Percentiles rank a stretch among this genome's conserved stretches.
Conservation (phyloP, 306 rosid genomes). For the Castanospermum australe region DNA sequence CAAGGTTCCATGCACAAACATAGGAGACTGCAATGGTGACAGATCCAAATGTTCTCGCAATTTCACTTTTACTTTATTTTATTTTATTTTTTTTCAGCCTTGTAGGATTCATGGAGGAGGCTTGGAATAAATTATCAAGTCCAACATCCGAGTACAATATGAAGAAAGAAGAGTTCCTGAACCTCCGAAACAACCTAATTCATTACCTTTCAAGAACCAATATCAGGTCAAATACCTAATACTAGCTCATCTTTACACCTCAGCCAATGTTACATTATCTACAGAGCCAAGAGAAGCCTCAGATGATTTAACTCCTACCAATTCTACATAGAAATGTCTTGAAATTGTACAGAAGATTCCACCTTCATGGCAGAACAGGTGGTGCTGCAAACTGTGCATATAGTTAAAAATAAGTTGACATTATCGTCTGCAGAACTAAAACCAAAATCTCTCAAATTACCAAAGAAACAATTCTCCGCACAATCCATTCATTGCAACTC, state of each 20-base stretch:
- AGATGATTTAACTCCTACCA: constrained; percentile 37
- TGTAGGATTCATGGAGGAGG: constrained; percentile 1
- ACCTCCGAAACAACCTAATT: constrained; percentile 47
- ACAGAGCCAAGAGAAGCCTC: constrained; percentile 66
- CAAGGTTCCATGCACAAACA: constrained; percentile 32
- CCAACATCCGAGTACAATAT: constrained; percentile 33
- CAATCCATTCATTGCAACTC: constrained; percentile 28
- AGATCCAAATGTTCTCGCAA: constrained; percentile 19
- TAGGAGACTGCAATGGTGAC: constrained; percentile 3
- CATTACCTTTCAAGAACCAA: constrained; percentile 48
- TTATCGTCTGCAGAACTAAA: constrained; percentile 32
- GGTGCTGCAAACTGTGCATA: constrained; percentile 44
- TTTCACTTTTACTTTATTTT: constrained; percentile 18
- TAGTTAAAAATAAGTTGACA: constrained; percentile 30
- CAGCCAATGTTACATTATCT: constrained; percentile 69
- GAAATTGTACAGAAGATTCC: constrained; percentile 53
- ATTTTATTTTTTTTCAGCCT: neutral
- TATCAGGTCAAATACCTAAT: constrained; percentile 60
- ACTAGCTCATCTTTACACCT: constrained; percentile 68
- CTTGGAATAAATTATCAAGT: constrained; percentile 28
- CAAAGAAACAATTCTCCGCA: constrained; percentile 31
- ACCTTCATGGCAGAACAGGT: constrained; percentile 37
- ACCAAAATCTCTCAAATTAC: constrained; percentile 40
- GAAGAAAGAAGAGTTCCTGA: constrained; percentile 34
- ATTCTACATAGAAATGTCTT: constrained; percentile 44